These are phyloP conservation scores for Phytopythium kandeliae DNA, from an alignment of 352 stramenopile species.

Conservation along the genomic window DNA sequence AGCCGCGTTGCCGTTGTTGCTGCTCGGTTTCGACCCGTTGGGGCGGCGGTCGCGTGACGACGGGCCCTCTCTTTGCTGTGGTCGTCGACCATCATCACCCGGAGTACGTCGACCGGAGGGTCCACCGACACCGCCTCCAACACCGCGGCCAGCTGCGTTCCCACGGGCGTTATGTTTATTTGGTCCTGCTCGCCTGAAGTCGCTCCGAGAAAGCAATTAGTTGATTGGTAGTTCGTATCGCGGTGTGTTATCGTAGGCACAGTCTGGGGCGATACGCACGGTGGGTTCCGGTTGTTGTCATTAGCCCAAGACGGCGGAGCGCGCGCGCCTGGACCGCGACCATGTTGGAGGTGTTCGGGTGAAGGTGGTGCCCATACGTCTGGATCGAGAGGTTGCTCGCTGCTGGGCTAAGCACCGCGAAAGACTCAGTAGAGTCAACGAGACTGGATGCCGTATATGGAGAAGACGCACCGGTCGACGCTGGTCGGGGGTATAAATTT, in stretches of 20 bases:
- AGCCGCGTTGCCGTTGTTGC: slow-evolving; percentile 21
- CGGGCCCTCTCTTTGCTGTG: slow-evolving; percentile 23
- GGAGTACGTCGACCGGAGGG: slow-evolving; percentile 48
- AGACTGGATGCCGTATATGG: not conserved
- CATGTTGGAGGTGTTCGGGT: slow-evolving; percentile 33
- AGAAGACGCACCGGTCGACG: slow-evolving; percentile 7
- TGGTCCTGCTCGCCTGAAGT: not conserved
- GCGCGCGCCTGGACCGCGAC: slow-evolving; percentile 14
- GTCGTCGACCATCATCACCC: slow-evolving; percentile 40
- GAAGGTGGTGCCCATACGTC: slow-evolving; percentile 74
- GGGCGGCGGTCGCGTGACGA: slow-evolving; percentile 15
- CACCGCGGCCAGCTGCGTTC: not conserved
- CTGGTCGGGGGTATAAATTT: slow-evolving; percentile 34
- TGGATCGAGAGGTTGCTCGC: slow-evolving; percentile 34
- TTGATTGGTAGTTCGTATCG: too few relatives aligned
- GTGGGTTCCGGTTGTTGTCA: slow-evolving; percentile 33
- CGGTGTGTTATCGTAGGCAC: too few relatives aligned
- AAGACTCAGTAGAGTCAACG: not conserved
- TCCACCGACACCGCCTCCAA: slow-evolving; percentile 12
- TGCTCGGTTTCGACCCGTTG: slow-evolving; percentile 11
- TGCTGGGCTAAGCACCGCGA: not conserved
- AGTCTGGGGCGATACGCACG: slow-evolving; percentile 3
- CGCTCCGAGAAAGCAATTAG: not conserved
- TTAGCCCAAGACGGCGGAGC: slow-evolving; percentile 50
- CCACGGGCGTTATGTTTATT: not conserved